These are phyloP conservation scores for Casuarina cunninghamiana DNA, from an alignment of 306 rosid species.

Conservation along the genomic window DNA sequence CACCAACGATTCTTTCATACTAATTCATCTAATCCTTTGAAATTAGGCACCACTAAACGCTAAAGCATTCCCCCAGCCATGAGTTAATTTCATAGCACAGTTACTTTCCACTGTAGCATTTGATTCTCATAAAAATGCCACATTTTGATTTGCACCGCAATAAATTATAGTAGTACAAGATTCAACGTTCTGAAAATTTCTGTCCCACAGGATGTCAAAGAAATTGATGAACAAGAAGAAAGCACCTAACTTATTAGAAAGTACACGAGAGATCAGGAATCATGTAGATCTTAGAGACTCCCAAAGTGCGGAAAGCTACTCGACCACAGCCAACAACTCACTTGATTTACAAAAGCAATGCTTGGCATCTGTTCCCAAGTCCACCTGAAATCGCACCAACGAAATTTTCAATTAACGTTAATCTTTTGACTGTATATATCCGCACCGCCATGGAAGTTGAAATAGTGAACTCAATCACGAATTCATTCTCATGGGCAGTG, in stretches of 20 bases:
- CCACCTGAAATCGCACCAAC: slow-evolving; percentile 61
- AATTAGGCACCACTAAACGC: too few species aligned
- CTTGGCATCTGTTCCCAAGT: slow-evolving; percentile 73
- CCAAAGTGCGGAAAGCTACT: slow-evolving; percentile 31
- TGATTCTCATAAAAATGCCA: neutral
- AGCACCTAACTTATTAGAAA: neutral
- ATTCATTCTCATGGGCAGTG: too few species aligned
- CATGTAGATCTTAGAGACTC: too few species aligned
- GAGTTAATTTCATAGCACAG: neutral
- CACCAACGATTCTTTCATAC: too few species aligned
- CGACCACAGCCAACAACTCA: slow-evolving; percentile 82
- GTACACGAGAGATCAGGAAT: neutral
- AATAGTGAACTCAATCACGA: too few species aligned
- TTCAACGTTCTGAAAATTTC: neutral
- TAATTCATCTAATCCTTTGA: too few species aligned
- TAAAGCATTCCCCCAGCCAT: neutral
- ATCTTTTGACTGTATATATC: neutral
- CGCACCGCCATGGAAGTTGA: neutral
- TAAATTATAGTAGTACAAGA: neutral
- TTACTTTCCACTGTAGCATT: neutral
- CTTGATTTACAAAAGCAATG: slow-evolving; percentile 87
- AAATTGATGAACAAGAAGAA: neutral
- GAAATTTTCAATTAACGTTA: neutral
- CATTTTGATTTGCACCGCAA: neutral
- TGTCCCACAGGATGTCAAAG: neutral